Base-by-base conservation (phyloP, 2,329 filamentous ascomycete genomes). In the Xylaria sp. region DNA sequence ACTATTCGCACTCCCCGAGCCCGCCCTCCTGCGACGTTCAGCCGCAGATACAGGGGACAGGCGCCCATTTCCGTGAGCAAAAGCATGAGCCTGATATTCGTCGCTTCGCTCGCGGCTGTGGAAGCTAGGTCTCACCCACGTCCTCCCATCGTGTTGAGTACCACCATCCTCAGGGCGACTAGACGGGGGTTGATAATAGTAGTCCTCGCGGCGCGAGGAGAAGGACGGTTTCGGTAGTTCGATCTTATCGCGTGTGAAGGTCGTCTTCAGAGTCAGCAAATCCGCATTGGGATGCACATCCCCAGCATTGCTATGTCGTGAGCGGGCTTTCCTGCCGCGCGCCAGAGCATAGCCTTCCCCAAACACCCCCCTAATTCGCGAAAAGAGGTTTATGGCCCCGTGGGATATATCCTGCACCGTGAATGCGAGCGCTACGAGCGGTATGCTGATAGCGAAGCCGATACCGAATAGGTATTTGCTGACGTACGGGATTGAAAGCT, bases 391-490 rank as follows among this genome's bases (percentile, higher is more conserved):
- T 1, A 55, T 23, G 5, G 52, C 65, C 8, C 59, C 72, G 39
- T 75, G 71, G 0, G 74, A 76, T 13, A 83, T 80, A 52, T 81
- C 80, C 18, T 74, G 73, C 6, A 82, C 78, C 0, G 79, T 77
- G 63, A 82, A 80, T 6, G 81, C 81, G 71, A 81, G 76, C 18
- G 79, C 71, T 52, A 83, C 75, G 1, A 83, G 76, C 6, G 80
- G 78, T 18, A 81, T 77, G 2, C 79, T 81, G 54, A 83, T 80
- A 49, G 76, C 80, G 4, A 82, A 75, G 3, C 81, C 81, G n/a
- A 82, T 80, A 15, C 81, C 80, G 57, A 83, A 88, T 48, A 87
- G 84, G 75, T 85, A 89, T 69, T 85, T 85, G 25, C 82, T 79
- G 3, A 89, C 88, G 70, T 85, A 89, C 0, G 78, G 76, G 1